Conservation (phyloP, 768 basidiomycete genomes). For the Auriculariales sp. region DNA sequence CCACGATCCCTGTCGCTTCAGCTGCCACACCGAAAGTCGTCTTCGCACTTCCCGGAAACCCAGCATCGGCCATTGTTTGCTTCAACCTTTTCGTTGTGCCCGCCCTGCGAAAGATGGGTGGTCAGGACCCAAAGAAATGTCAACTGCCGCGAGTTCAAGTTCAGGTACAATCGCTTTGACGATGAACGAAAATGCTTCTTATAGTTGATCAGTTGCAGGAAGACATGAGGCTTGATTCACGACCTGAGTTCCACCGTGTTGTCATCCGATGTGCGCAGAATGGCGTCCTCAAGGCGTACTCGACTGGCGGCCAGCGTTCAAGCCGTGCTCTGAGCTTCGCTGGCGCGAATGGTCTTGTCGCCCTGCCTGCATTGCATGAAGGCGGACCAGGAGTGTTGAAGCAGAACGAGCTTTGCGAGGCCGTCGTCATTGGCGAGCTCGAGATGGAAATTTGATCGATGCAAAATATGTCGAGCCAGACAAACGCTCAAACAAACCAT, state of each 20-base stretch:
- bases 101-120: conserved; percentile 56
- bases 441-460: conserved; percentile 12
- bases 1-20: conserved; percentile 41
- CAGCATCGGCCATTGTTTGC: conserved; percentile 74
- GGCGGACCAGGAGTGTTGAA: conserved; percentile 21
- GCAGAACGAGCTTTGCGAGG: conserved; percentile 40
- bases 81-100: conserved; percentile 79
- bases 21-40: conserved; percentile 36
- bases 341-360: conserved; percentile 67
- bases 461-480: no score
- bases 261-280: conserved; percentile 27
- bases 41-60: conserved; percentile 83
- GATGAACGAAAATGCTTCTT: neutral
- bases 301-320: conserved; percentile 79
- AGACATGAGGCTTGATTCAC: conserved; percentile 51
- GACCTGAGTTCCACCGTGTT: conserved; percentile 77
- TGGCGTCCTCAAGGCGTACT: conserved; percentile 46
- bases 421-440: conserved; percentile 59
- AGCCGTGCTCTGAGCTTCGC: conserved; percentile 68
- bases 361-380: conserved; percentile 36
- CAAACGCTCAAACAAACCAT: no score
- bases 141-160: conserved; percentile 50
- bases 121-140: conserved; percentile 38
- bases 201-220: conserved; percentile 11
- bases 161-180: conserved; percentile 29